Conservation (phyloP, 2,329 filamentous ascomycete genomes). For the Fusarium compactum region DNA sequence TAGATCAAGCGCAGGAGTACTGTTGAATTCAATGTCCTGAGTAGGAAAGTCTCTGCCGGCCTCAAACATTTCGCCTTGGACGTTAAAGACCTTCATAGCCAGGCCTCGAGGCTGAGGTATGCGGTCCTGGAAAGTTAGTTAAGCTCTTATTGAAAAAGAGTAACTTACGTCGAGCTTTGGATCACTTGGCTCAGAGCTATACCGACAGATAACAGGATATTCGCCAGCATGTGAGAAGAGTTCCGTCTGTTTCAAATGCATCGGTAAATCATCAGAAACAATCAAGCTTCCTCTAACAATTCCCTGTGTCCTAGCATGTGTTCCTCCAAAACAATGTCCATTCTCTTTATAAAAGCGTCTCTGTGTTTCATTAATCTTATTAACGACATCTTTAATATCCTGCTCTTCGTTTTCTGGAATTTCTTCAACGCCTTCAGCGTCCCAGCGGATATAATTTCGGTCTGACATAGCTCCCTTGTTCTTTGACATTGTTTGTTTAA, state of each 20-base stretch:
- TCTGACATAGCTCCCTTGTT: neutral
- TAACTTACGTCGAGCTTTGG: neutral
- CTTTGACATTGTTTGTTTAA: neutral
- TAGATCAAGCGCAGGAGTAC: neutral
- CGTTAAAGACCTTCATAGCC: conserved; percentile 5
- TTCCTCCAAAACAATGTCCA: conserved; percentile 8
- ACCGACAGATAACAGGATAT: neutral
- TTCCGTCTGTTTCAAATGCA: conserved; percentile 7
- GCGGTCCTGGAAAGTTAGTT: neutral
- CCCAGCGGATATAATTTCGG: conserved; percentile 1
- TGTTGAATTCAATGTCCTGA: conserved; percentile 8
- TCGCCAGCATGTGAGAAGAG: conserved; percentile 5
- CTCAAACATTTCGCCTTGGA: conserved; percentile 6
- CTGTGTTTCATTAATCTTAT: conserved; percentile 2
- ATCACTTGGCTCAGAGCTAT: conserved; percentile 5
- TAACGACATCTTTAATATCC: neutral
- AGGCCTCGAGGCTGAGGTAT: conserved; percentile 1
- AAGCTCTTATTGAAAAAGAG: accelerated
- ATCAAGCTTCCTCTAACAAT: conserved; percentile 2
- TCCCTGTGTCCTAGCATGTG: conserved; percentile 1
- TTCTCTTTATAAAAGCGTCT: conserved; percentile 5
- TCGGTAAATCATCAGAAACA: neutral
- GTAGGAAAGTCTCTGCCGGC: neutral
- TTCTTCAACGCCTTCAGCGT: neutral
- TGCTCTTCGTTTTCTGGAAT: neutral